Evolutionary conservation across 176 grass and related monocot species (phyloP).

Genomic region (Eleusine coracana): DNA sequence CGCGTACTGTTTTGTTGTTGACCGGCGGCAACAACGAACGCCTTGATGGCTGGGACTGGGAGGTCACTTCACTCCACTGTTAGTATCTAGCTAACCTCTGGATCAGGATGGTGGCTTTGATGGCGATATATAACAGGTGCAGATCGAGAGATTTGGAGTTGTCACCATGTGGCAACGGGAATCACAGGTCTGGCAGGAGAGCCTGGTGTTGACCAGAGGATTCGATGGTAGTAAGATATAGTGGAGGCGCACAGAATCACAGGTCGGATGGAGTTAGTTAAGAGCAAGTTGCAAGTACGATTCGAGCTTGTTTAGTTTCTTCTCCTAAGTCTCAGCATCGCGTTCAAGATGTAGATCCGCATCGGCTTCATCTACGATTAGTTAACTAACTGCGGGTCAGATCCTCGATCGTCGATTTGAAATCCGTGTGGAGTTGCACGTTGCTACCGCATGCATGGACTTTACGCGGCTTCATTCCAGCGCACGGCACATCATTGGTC

Average conservation of each 20-base stretch:
- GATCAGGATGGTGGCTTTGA: constrained; percentile 3
- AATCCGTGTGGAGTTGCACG: not conserved
- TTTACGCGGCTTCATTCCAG: too few species aligned
- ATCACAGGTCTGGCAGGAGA: constrained; percentile 6
- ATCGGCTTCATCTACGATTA: not conserved
- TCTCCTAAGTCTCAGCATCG: not conserved
- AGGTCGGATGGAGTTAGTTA: not conserved
- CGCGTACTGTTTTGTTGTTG: not conserved
- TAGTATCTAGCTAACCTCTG: not conserved
- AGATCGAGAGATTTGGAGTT: constrained; percentile 15
- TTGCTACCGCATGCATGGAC: too few species aligned
- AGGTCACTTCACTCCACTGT: not conserved
- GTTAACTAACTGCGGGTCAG: not conserved
- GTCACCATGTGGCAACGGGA: constrained; percentile 18
- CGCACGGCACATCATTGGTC: too few species aligned
- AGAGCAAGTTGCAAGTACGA: constrained; percentile 22
- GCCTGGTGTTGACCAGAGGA: constrained; percentile 37
- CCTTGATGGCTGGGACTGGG: not conserved
- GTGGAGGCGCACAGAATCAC: constrained; percentile 21
- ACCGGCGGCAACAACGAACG: not conserved
- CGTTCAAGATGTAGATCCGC: constrained; percentile 29
- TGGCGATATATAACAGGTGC: constrained; percentile 31
- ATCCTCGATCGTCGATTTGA: not conserved
- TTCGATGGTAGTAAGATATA: not conserved
- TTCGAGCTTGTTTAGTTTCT: not conserved